phyloP scores from a whole-genome alignment of 371 early-diverging fungal genomes.

The Batrachochytrium dendrobatidis region DNA sequence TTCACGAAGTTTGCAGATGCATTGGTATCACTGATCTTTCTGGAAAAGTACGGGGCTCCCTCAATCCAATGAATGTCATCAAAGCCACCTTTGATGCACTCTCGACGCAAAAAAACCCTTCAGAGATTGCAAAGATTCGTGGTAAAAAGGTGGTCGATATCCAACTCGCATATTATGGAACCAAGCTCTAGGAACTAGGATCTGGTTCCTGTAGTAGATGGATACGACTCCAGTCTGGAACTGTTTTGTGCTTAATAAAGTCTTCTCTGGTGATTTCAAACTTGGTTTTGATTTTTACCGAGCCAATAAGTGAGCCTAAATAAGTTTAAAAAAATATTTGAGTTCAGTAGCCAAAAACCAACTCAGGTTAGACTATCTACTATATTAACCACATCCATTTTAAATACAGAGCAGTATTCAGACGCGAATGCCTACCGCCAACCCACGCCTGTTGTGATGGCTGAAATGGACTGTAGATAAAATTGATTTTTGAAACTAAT shows the following conservation, averaged over 20 bases:
- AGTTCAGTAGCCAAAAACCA: no score
- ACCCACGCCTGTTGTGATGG: not conserved
- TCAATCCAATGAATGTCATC: slow-evolving; percentile 95
- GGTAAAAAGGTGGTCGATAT: slow-evolving; percentile 91
- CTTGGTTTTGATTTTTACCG: slow-evolving; percentile 1
- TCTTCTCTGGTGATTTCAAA: not conserved
- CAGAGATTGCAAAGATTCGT: slow-evolving; percentile 79
- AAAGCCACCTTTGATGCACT: slow-evolving; percentile 94
- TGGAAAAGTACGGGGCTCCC: slow-evolving; percentile 86
- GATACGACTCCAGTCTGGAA: not conserved
- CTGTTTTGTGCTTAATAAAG: not conserved
- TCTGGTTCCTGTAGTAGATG: not conserved
- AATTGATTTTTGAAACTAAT: not conserved
- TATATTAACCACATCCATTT: no score
- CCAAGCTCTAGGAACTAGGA: slow-evolving; percentile 2
- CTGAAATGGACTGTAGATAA: slow-evolving; percentile 5
- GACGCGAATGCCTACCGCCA: not conserved
- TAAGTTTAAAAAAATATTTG: no score
- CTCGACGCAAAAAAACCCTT: slow-evolving; percentile 70
- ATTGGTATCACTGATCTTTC: slow-evolving; percentile 88
- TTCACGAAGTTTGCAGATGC: slow-evolving; percentile 93
- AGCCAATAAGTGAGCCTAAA: not conserved
- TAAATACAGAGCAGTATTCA: no score
- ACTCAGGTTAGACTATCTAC: no score
- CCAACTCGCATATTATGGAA: slow-evolving; percentile 37